Conservation (phyloP, 2,329 filamentous ascomycete species). For the Dactylellina cionopaga region DNA sequence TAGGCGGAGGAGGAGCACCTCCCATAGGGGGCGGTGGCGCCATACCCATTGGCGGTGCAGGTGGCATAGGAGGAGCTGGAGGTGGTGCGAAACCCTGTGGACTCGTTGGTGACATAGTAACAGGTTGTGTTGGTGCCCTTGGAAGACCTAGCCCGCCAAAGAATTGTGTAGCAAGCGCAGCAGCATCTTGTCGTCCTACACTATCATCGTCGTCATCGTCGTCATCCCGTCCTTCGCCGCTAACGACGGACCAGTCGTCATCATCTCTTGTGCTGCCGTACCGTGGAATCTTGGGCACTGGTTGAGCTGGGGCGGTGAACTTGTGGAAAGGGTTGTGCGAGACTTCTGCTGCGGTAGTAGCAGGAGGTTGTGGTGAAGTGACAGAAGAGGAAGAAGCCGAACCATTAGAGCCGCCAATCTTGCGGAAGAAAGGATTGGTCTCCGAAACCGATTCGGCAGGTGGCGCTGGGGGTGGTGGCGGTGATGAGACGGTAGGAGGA, state of each 20-base stretch:
- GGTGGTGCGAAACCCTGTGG: conserved; percentile 64
- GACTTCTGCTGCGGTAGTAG: conserved; percentile 68
- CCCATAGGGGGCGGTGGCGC: conserved; percentile 58
- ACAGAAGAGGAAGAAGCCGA: conserved; percentile 56
- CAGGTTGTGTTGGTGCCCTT: conserved; percentile 77
- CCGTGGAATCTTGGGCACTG: conserved; percentile 57
- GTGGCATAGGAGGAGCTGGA: conserved; percentile 59
- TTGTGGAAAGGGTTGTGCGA: conserved; percentile 67
- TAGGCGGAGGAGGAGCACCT: conserved; percentile 58
- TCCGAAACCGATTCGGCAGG: conserved; percentile 66
- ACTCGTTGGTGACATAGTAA: conserved; percentile 64
- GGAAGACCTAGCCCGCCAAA: conserved; percentile 98
- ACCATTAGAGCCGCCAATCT: conserved; percentile 68
- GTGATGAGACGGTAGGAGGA: conserved; percentile 51
- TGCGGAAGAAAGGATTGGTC: conserved; percentile 94
- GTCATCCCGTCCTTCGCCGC: conserved; percentile 70
- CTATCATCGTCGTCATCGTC: conserved; percentile 79
- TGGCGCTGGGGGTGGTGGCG: conserved; percentile 59
- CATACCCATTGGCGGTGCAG: conserved; percentile 47
- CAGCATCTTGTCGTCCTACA: conserved; percentile 82
- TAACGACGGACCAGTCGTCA: conserved; percentile 84
- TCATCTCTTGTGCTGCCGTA: conserved; percentile 71
- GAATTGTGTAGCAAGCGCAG: conserved; percentile 90
- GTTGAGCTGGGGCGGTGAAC: conserved; percentile 58
- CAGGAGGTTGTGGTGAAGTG: conserved; percentile 65